Conservation (phyloP, 371 early-diverging fungal species). For the Mucor racemosus region DNA sequence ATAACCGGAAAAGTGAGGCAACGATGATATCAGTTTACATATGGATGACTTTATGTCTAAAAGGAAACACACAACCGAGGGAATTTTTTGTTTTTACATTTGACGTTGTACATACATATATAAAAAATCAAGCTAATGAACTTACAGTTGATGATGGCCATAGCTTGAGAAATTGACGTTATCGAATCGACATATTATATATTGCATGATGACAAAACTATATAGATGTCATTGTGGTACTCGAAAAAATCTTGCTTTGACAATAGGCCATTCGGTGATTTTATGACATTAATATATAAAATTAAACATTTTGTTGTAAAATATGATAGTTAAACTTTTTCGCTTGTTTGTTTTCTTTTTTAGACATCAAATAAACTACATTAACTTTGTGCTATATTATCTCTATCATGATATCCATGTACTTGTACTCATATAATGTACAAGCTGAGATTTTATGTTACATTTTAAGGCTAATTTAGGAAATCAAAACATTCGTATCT, state of each 20-base stretch:
- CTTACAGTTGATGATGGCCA: not conserved
- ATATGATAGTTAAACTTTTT: not conserved
- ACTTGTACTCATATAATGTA: not conserved
- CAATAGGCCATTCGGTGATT: not conserved
- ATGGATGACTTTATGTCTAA: not conserved
- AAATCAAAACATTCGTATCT: conserved; percentile 2
- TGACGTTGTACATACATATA: not conserved
- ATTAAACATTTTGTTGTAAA: not conserved
- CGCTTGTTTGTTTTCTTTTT: not conserved
- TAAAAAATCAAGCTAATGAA: not conserved
- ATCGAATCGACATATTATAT: not conserved
- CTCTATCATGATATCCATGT: not conserved
- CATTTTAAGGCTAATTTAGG: not conserved
- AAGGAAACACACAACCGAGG: not conserved
- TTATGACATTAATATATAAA: not conserved
- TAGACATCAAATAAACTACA: not conserved
- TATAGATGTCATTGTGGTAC: not conserved
- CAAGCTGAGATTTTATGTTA: conserved; percentile 2
- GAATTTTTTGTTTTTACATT: not conserved
- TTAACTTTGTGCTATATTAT: not conserved
- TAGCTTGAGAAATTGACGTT: not conserved
- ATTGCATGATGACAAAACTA: not conserved
- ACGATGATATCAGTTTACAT: conserved; percentile 1
- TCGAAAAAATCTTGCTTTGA: not conserved
- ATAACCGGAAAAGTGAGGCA: not conserved